Conservation (phyloP, 805 yeast species). For the Yamadazyma insecticola region DNA sequence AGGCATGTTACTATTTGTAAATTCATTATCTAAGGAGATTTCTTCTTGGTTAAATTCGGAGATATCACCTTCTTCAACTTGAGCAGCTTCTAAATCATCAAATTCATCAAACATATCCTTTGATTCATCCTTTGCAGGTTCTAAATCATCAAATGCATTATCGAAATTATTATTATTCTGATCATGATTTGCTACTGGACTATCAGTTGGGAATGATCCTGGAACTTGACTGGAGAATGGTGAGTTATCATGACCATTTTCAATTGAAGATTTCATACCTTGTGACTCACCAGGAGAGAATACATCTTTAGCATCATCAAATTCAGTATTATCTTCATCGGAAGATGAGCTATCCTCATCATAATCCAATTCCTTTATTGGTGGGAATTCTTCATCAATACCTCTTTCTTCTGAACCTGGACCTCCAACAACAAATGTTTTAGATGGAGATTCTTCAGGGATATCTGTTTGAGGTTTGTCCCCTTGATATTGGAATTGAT, state of each 20-base stretch:
- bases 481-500: constrained; percentile 3
- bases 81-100: constrained; percentile 32
- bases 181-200: neutral
- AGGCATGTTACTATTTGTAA: constrained; percentile 22
- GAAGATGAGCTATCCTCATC: constrained; percentile 49
- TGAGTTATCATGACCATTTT: neutral
- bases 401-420: too few species aligned
- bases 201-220: neutral
- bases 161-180: constrained; percentile 27
- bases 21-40: constrained; percentile 21
- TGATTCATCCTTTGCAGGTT: constrained; percentile 24
- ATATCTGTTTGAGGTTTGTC: constrained; percentile 1
- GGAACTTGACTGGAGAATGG: constrained; percentile 2
- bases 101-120: constrained; percentile 24
- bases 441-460: neutral
- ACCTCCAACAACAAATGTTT: neutral
- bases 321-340: constrained; percentile 19
- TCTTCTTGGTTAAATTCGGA: constrained; percentile 16
- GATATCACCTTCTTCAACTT: constrained; percentile 25
- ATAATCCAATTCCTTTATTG: constrained; percentile 51
- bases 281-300: constrained; percentile 10
- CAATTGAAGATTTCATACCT: too few species aligned
- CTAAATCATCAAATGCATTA: constrained; percentile 33
- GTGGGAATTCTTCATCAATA: constrained; percentile 55
- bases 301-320: constrained; percentile 11